phyloP scores from a whole-genome alignment of 2,329 filamentous ascomycete genomes.

The Claviceps lovelessii region DNA sequence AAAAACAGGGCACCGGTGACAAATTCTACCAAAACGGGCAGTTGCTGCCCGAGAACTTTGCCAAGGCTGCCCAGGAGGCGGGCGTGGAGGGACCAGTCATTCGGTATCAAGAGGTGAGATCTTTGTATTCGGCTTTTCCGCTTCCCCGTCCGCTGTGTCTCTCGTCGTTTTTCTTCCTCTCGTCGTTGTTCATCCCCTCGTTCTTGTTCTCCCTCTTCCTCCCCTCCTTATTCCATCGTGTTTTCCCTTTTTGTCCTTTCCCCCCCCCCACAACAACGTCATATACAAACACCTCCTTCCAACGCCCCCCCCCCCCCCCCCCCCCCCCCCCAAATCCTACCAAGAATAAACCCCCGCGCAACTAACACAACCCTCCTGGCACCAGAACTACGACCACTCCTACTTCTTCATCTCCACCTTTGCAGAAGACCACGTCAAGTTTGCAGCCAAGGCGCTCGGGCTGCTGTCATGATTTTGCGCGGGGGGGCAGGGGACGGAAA shows the following conservation, averaged over 20 bases:
- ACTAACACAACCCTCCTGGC: neutral
- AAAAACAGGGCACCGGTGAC: constrained; percentile 67
- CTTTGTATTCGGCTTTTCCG: neutral
- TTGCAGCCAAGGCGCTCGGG: constrained; percentile 71
- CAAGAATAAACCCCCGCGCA: no score
- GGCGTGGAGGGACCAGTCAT: constrained; percentile 61
- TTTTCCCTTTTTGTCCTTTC: no score
- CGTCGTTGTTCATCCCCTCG: neutral
- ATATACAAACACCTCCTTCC: no score
- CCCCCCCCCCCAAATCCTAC: no score
- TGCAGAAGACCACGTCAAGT: constrained; percentile 76
- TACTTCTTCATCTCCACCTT: constrained; percentile 96
- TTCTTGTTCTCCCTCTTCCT: no score
- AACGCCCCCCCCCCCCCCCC: no score
- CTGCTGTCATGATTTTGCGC: constrained; percentile 15
- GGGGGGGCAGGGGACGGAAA: no score
- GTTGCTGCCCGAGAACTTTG: constrained; percentile 85
- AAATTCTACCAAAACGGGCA: constrained; percentile 94
- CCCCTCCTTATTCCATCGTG: no score
- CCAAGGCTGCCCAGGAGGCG: constrained; percentile 60
- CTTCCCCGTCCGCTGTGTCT: neutral
- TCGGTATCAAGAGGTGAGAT: constrained; percentile 60
- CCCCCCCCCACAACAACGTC: no score
- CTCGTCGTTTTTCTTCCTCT: no score
- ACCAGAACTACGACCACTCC: constrained; percentile 80